Evolutionary conservation across 2,329 filamentous ascomycete genomes (phyloP).

Genomic region (Hypoxylon sp.): DNA sequence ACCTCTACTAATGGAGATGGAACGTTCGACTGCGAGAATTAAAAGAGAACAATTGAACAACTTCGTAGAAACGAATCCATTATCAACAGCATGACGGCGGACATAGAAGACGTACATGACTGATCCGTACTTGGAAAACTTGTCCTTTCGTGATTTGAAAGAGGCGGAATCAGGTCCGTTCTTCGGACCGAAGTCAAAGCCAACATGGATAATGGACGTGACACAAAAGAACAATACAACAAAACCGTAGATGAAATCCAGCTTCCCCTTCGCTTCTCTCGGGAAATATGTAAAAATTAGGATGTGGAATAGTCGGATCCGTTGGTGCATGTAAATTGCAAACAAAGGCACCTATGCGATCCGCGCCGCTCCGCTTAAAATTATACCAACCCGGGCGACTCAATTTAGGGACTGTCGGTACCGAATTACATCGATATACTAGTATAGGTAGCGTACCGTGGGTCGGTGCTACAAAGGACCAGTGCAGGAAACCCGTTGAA

Average conservation of each 20-base stretch:
- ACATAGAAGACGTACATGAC: neutral
- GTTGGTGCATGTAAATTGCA: neutral
- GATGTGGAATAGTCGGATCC: too few species aligned
- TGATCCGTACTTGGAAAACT: neutral
- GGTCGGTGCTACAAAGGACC: constrained; percentile 22
- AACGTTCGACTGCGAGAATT: neutral
- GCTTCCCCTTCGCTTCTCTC: neutral
- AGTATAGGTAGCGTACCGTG: constrained; percentile 5
- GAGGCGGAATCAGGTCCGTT: neutral
- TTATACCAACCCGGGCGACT: neutral
- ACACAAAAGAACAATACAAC: neutral
- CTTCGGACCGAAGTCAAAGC: neutral
- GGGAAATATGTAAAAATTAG: neutral
- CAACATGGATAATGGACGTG: neutral
- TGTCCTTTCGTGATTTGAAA: neutral
- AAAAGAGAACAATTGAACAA: neutral
- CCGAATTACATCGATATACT: neutral
- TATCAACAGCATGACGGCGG: neutral
- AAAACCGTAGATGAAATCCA: neutral
- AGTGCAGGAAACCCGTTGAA: constrained; percentile 19
- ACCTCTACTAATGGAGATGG: too few species aligned
- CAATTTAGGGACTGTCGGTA: neutral
- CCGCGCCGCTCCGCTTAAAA: constrained; percentile 3
- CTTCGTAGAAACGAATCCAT: neutral
- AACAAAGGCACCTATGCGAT: too few species aligned